Evolutionary conservation across 768 basidiomycete species (phyloP), one percentile per base, ranked within the genome.

Genomic region (Suillus discolor): DNA sequence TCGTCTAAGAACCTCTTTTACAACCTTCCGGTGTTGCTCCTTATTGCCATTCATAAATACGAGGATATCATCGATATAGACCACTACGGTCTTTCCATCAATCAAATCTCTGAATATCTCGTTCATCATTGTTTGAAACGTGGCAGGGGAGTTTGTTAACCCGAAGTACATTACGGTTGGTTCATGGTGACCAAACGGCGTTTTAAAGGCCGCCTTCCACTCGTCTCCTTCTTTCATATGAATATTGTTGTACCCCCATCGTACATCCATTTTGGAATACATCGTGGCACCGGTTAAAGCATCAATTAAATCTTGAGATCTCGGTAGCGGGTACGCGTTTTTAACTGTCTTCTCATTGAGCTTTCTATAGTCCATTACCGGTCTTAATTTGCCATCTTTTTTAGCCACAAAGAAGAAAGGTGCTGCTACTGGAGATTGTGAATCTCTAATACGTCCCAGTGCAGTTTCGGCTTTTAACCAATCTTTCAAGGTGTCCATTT

Each of bases 1-100:
- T 2, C 57, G 44, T 31, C 75, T 36, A 0, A 81, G 71, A 0
- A 81, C 76, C 45, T 67, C 38, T 2, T 53, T 66, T 2, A 74
- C 62, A 5, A 71, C 49, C 2, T 45, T 39, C 0, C 62, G 47
- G 36, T 76, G 72, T 8, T 64, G 39, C 42, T 73, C 69, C 15
- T 67, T 62, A 12, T 59, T n/a, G 3, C 62, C 36, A 4, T 69
- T 51, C 1, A 69, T 73, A 42, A 71, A 80, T 49, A 81, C 76
- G 60, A 82, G 68, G 34, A 84, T 80, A 64, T 84, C 76, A 63
- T 83, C 82, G 41, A 84, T 68, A 67, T 86, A 83, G 53, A 85
- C 78, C 0, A 74, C 67, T n/a, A 86, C 77, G 31, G 78, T 73
- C 0, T 75, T 74, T 34, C 45, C 45, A 3, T 47, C 45, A 0